Conservation (phyloP, 164 flowering plant species). For the Amborella trichopoda region DNA sequence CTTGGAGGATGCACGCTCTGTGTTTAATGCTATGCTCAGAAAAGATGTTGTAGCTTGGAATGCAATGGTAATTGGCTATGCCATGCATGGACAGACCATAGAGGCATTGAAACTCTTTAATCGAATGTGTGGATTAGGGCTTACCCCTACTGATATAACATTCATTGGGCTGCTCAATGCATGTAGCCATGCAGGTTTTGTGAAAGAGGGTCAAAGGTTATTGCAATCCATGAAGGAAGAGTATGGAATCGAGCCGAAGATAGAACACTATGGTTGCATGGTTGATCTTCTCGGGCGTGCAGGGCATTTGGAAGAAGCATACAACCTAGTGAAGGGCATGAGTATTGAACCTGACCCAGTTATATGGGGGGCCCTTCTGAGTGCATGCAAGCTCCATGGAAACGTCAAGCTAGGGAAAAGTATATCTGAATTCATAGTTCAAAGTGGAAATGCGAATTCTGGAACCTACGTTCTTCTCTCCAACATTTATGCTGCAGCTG, state of each 20-base stretch:
- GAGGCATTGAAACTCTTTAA: constrained; percentile 41
- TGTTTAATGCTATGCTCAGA: constrained; percentile 31
- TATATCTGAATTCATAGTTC: constrained; percentile 38
- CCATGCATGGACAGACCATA: constrained; percentile 53
- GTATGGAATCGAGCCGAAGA: constrained; percentile 48
- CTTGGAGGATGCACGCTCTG: constrained; percentile 56
- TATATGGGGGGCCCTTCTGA: constrained; percentile 61
- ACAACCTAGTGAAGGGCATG: constrained; percentile 46
- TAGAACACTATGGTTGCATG: constrained; percentile 91
- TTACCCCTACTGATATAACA: constrained; percentile 49
- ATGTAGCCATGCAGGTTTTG: constrained; percentile 64
- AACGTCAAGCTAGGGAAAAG: constrained; percentile 40
- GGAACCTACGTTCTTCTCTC: constrained; percentile 77
- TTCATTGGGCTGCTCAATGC: constrained; percentile 59
- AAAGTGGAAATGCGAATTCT: constrained; percentile 33
- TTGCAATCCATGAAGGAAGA: constrained; percentile 43
- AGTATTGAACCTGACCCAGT: constrained; percentile 39
- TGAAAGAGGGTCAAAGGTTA: constrained; percentile 32
- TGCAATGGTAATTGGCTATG: constrained; percentile 65
- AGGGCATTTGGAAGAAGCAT: constrained; percentile 53
- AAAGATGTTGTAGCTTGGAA: constrained; percentile 76
- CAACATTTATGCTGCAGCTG: constrained; percentile 52
- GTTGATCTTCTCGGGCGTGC: constrained; percentile 78
- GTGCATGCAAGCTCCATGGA: constrained; percentile 52
- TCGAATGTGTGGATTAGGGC: constrained; percentile 27